phyloP scores from a whole-genome alignment of 2,329 filamentous ascomycete species.

The Zymoseptoria pseudotritici region DNA sequence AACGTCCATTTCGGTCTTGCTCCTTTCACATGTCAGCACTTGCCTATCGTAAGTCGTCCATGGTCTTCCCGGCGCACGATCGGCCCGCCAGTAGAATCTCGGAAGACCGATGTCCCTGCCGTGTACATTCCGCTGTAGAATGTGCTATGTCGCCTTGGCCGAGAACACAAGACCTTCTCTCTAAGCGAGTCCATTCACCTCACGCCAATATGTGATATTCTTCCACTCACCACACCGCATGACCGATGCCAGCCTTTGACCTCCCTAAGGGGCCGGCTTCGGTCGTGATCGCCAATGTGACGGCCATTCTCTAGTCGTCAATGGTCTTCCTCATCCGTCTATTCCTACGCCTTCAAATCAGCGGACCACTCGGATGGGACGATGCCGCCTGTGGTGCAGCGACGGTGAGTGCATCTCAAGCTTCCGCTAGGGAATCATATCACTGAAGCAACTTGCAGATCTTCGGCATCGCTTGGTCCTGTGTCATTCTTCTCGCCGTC shows the following conservation, averaged over 20 bases:
- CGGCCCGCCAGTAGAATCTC: background rate
- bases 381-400: constrained; percentile 21
- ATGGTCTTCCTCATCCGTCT: constrained; percentile 21
- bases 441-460: background rate
- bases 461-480: constrained; percentile 15
- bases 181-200: too few species aligned
- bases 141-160: too few species aligned
- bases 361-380: constrained; percentile 24
- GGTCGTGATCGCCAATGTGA: constrained; percentile 18
- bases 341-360: constrained; percentile 24
- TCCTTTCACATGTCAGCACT: background rate
- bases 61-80: background rate
- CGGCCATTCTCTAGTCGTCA: constrained; percentile 19
- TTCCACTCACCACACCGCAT: background rate
- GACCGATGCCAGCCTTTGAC: constrained; percentile 16
- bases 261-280: constrained; percentile 16
- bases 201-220: background rate
- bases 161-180: background rate
- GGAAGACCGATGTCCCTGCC: background rate
- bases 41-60: background rate
- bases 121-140: too few species aligned
- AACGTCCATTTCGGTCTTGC: too few species aligned
- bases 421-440: background rate
- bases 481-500: constrained; percentile 14
- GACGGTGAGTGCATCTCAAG: constrained; percentile 7